Conservation (phyloP, 2,329 filamentous ascomycete species). For the Ceratocystiopsis brevicomis region DNA sequence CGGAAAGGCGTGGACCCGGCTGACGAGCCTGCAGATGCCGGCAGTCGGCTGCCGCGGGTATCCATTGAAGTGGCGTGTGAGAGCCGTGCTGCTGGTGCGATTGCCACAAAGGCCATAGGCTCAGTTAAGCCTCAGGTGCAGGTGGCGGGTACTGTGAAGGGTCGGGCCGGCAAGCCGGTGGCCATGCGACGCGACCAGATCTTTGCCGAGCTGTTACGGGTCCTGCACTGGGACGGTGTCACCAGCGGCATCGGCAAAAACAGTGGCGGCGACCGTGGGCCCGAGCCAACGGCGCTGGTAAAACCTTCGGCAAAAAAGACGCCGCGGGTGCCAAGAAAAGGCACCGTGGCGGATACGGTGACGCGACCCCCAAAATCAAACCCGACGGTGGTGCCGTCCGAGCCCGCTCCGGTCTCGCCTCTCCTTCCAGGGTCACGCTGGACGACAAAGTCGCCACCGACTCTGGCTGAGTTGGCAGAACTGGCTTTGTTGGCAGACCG, state of each 20-base stretch:
- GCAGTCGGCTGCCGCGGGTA: conserved; percentile 40
- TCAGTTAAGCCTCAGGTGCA: no score
- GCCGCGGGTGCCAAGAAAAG: background rate
- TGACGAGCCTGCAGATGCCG: conserved; percentile 18
- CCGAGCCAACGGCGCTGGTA: no score
- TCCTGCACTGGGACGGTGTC: conserved; percentile 39
- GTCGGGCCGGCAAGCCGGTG: conserved; percentile 24
- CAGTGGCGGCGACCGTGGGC: background rate
- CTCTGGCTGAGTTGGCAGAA: conserved; percentile 44
- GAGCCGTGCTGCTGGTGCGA: background rate
- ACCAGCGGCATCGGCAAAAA: background rate
- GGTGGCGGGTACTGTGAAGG: no score
- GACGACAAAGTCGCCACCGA: conserved; percentile 22
- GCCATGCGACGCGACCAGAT: conserved; percentile 36
- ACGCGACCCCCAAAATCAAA: background rate
- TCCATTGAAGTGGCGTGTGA: conserved; percentile 40
- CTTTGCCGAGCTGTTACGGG: conserved; percentile 48
- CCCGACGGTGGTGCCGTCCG: no score
- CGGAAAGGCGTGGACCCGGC: conserved; percentile 26
- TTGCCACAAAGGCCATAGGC: no score
- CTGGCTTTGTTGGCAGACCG: conserved; percentile 54
- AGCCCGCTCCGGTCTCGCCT: background rate
- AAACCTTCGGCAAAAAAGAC: background rate
- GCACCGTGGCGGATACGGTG: background rate
- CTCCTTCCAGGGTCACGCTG: conserved; percentile 2